Evolutionary conservation across 2,329 filamentous ascomycete genomes (phyloP).

Genomic region (Xylaria sp.): DNA sequence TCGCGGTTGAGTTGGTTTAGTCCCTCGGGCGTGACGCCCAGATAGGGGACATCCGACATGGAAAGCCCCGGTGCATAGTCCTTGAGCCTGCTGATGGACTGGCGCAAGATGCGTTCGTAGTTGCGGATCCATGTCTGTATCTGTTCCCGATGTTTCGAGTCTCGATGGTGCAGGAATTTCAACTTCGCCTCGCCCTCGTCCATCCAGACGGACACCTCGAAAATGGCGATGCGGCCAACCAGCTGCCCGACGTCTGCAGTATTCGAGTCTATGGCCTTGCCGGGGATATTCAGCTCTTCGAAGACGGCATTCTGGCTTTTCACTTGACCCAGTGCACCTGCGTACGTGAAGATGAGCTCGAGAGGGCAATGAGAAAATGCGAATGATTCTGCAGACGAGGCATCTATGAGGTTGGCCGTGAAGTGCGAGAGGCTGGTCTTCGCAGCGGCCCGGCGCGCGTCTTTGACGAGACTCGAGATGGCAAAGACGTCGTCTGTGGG

Average conservation of each 20-base stretch:
- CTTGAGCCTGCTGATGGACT: conserved; percentile 56
- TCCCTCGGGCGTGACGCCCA: conserved; percentile 60
- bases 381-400: conserved; percentile 46
- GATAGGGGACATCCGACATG: conserved; percentile 60
- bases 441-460: conserved; percentile 58
- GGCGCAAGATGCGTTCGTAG: conserved; percentile 60
- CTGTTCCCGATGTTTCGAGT: conserved; percentile 55
- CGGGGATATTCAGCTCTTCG: conserved; percentile 57
- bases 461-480: conserved; percentile 65
- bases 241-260: conserved; percentile 58
- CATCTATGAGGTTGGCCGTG: conserved; percentile 51
- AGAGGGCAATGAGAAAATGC: conserved; percentile 61
- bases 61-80: conserved; percentile 61
- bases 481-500: conserved; percentile 61
- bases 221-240: conserved; percentile 62
- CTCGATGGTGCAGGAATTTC: conserved; percentile 58
- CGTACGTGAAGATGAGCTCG: conserved; percentile 69
- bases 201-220: conserved; percentile 62
- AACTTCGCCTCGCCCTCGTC: conserved; percentile 59
- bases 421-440: conserved; percentile 63
- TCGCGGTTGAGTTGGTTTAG: conserved; percentile 58
- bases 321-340: conserved; percentile 61
- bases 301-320: conserved; percentile 62
- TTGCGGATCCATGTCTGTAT: conserved; percentile 60
- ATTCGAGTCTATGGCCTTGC: conserved; percentile 52